phyloP scores from a whole-genome alignment of 2,329 filamentous ascomycete genomes.

The Venturia carpophila region DNA sequence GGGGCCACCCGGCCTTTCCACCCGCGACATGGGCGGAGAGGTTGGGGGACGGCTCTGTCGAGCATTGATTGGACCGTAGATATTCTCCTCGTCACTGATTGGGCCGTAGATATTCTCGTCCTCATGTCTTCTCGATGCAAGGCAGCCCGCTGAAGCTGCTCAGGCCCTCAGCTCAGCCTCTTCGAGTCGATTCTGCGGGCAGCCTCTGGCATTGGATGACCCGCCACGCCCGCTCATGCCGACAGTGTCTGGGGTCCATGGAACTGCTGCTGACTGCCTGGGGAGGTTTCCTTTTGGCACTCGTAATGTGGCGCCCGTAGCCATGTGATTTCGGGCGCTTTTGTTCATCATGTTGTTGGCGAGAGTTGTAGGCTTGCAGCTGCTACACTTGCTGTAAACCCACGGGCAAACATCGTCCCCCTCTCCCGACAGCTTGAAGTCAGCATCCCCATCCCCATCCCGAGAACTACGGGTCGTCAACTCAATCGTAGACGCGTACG shows the following conservation, averaged over 20 bases:
- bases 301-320: not conserved
- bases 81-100: not conserved
- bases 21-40: no score
- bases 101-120: not conserved
- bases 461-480: not conserved
- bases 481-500: conserved; percentile 1
- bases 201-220: not conserved
- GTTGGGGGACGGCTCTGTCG: no score
- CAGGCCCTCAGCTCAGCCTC: no score
- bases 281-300: not conserved
- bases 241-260: not conserved
- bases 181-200: not conserved
- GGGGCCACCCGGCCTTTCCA: no score
- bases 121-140: not conserved
- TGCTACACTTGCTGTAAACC: no score
- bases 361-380: not conserved
- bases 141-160: not conserved
- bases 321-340: not conserved
- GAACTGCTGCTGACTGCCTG: not conserved
- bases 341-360: conserved; percentile 6
- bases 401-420: not conserved
- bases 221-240: not conserved
- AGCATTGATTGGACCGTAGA: no score
- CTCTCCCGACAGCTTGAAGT: not conserved
- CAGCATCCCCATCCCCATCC: not conserved